Conservation (phyloP, 345 rosid species). For the Hibiscus mutabilis region DNA sequence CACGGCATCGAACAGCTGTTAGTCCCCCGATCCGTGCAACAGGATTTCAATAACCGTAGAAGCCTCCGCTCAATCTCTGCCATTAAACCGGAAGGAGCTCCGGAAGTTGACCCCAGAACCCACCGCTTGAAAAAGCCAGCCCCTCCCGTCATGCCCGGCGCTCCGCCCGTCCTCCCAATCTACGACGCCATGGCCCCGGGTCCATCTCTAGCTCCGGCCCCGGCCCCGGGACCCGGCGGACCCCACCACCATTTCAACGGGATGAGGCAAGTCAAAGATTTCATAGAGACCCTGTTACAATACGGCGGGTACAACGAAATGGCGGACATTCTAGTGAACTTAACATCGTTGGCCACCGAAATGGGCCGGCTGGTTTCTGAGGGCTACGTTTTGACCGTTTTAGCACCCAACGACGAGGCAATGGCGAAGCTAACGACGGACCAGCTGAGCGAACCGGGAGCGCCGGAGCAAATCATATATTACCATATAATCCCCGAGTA, state of each 20-base stretch:
- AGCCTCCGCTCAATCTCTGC: constrained; percentile 64
- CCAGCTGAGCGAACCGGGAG: constrained; percentile 73
- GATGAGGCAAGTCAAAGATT: constrained; percentile 63
- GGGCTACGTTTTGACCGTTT: constrained; percentile 64
- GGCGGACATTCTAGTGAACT: constrained; percentile 68
- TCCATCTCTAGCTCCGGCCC: constrained; percentile 71
- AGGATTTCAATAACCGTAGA: constrained; percentile 59
- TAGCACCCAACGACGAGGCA: constrained; percentile 78
- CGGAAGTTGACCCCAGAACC: constrained; percentile 63
- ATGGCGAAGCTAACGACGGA: constrained; percentile 72
- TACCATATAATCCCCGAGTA: constrained; percentile 72
- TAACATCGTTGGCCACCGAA: constrained; percentile 67
- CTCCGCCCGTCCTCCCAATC: constrained; percentile 45
- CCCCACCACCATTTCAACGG: constrained; percentile 66
- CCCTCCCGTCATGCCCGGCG: constrained; percentile 32
- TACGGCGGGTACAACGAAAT: constrained; percentile 81
- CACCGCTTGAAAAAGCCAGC: constrained; percentile 51
- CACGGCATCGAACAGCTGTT: constrained; percentile 69
- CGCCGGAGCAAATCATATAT: constrained; percentile 70
- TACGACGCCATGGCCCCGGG: constrained; percentile 74
- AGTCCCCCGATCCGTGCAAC: constrained; percentile 65
- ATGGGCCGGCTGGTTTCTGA: constrained; percentile 78
- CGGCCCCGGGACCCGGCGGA: constrained; percentile 83
- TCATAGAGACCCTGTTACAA: constrained; percentile 53
- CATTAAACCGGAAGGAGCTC: constrained; percentile 66